These are phyloP conservation scores for Globisporangium spiculum DNA, from an alignment of 352 stramenopile species.

Conservation along the genomic window DNA sequence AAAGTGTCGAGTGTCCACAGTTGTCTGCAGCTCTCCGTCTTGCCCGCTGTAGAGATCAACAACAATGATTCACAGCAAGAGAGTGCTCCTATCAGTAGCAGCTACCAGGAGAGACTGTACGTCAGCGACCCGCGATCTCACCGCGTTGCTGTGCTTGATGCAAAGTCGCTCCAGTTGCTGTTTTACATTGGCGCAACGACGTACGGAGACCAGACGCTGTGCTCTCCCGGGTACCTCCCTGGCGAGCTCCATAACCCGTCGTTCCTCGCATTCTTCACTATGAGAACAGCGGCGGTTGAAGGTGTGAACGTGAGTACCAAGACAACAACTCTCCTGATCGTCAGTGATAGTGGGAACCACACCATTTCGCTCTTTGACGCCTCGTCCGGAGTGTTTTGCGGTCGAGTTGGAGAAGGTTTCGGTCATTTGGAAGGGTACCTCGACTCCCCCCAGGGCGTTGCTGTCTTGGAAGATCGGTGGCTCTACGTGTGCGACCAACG, in stretches of 20 bases:
- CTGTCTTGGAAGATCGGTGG: conserved; percentile 35
- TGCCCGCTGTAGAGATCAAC: background rate
- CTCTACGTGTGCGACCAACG: conserved; percentile 63
- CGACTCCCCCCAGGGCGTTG: conserved; percentile 54
- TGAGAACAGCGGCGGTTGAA: background rate
- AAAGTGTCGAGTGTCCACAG: conserved; percentile 32
- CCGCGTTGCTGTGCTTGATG: conserved; percentile 44
- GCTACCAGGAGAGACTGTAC: conserved; percentile 22
- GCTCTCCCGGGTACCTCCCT: conserved; percentile 42
- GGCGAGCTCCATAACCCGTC: conserved; percentile 54
- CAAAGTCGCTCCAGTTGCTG: conserved; percentile 17
- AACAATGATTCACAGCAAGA: background rate
- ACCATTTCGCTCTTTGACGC: conserved; percentile 54
- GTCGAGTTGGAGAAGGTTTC: conserved; percentile 50
- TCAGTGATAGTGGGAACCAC: conserved; percentile 69
- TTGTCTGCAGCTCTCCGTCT: conserved; percentile 20
- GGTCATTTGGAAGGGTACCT: conserved; percentile 48
- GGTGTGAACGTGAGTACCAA: background rate
- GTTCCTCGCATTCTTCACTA: conserved; percentile 28
- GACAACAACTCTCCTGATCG: conserved; percentile 21
- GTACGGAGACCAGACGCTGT: conserved; percentile 47
- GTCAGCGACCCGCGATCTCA: conserved; percentile 58
- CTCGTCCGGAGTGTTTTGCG: conserved; percentile 24
- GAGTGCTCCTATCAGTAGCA: background rate
- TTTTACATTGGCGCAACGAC: conserved; percentile 53